phyloP scores from a whole-genome alignment of 495 filamentous ascomycete genomes.

The Penicillium verhagenii region DNA sequence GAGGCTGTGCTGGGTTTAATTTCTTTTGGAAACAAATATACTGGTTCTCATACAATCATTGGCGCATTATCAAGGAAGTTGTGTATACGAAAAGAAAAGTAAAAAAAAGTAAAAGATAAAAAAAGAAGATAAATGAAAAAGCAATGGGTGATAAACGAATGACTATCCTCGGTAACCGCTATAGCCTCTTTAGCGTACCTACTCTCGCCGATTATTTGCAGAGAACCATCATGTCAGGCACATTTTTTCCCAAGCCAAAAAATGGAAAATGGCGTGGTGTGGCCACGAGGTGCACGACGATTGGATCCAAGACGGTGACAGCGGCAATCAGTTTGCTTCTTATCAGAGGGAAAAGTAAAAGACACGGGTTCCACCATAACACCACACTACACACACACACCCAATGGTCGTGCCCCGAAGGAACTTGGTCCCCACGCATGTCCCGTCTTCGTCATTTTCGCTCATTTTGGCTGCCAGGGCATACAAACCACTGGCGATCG shows the following conservation, averaged over 20 bases:
- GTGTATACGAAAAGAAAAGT: too few relatives aligned
- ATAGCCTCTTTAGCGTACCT: background rate
- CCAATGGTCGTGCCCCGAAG: conserved; percentile 5
- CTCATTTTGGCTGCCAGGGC: conserved; percentile 19
- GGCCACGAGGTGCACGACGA: conserved; percentile 25
- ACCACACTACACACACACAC: too few relatives aligned
- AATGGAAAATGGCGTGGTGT: conserved; percentile 14
- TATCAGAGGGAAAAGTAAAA: conserved; percentile 13
- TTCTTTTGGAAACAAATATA: background rate
- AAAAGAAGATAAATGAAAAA: background rate
- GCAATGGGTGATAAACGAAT: background rate
- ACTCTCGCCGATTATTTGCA: background rate
- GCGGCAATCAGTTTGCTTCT: conserved; percentile 28
- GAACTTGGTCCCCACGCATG: conserved; percentile 13
- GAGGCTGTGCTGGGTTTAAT: conserved; percentile 8
- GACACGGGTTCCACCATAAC: background rate
- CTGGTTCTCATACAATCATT: too few relatives aligned
- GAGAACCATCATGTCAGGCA: background rate
- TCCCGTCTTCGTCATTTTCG: conserved; percentile 23
- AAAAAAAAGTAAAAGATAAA: too few relatives aligned
- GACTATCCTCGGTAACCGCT: background rate
- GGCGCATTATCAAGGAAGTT: too few relatives aligned
- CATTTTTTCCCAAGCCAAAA: conserved; percentile 6
- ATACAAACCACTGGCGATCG: conserved; percentile 7
- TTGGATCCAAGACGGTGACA: conserved; percentile 29